Percentiles rank a stretch among this genome's conserved stretches.
phyloP scores from a whole-genome alignment of 257 asterid genomes.

The Parsonsia alboflavescens region DNA sequence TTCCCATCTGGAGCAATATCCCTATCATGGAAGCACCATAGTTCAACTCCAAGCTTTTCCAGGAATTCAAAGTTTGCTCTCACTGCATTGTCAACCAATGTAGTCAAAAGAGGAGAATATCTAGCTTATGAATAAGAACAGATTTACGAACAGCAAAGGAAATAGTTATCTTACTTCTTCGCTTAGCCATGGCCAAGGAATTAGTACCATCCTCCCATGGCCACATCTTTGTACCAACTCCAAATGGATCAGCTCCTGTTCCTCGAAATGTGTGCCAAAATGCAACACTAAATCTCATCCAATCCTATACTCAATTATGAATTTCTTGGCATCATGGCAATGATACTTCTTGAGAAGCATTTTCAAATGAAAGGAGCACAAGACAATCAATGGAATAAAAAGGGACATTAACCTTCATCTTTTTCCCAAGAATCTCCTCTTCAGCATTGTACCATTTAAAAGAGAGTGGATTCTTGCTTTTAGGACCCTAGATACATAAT shows the following conservation, averaged over 20 bases:
- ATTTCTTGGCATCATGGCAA: not conserved
- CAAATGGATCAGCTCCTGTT: constrained; percentile 89
- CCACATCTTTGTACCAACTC: constrained; percentile 95
- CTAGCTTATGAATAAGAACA: not conserved
- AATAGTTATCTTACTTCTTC: constrained; percentile 53
- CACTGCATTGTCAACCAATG: constrained; percentile 49
- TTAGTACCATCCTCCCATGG: constrained; percentile 99
- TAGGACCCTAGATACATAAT: constrained; percentile 59
- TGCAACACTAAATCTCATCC: constrained; percentile 95
- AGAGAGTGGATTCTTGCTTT: constrained; percentile 79
- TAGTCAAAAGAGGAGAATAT: constrained; percentile 1
- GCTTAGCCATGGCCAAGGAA: constrained; percentile 90
- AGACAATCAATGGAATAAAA: not conserved
- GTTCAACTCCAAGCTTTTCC: constrained; percentile 83
- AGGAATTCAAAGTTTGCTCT: constrained; percentile 92
- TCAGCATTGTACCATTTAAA: constrained; percentile 92
- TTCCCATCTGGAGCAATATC: constrained; percentile 96
- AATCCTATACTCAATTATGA: constrained; percentile 45
- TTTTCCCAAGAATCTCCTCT: constrained; percentile 86
- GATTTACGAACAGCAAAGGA: not conserved
- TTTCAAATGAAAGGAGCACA: not conserved
- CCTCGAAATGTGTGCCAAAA: constrained; percentile 99
- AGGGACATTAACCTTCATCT: constrained; percentile 69
- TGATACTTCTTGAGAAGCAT: not conserved
- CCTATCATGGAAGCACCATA: constrained; percentile 95